Base-by-base conservation (phyloP, 2,329 filamentous ascomycete genomes). In the Akanthomyces lecanii region DNA sequence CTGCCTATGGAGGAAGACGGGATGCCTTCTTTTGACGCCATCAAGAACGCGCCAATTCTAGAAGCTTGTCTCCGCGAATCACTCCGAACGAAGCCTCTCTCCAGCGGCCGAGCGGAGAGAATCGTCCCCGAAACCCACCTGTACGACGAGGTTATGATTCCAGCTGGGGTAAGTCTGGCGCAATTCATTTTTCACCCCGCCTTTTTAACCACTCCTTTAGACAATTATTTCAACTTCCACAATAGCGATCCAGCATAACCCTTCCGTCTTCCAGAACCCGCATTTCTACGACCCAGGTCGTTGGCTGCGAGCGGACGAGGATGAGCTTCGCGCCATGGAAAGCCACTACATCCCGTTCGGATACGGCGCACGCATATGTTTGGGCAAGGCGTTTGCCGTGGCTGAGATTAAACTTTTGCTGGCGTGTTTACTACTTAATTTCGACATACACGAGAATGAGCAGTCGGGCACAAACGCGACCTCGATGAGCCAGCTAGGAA, bases 261-360 rank as follows among this genome's bases (percentile, higher is more conserved):
- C 55, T 5, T 18, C 30, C 55, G 55, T 58, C 12, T 58, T 58
- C 33, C 44, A 40, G 21, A 58, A 58, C 55, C 55, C 55, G 2
- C 55, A 58, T 44, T 16, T 58, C 30, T 58, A 58, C 55, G 55
- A 58, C 42, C 55, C 55, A 2, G 55, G 55, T n/a, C 55, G 55
- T 4, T 58, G 55, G 55, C 55, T 58, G 55, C n/a, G 55, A 16
- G 55, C 55, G 4, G 55, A 58, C 42, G n/a, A 48, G 8, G 55
- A 48, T 6, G 55, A 58, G 42, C 42, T 58, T 1, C 55, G 55
- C 30, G 55, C 55, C 30, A 58, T 58, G 55, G 55, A 58, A 8
- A 48, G 16, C 45, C 50, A 44, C 44, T 58, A 50, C 44, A 58
- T 58, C 16, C 55, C 55, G 14, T 58, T 58, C 50, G 44, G 55